A percentile compares a stretch with the other conserved stretches of the same genome.
phyloP scores from a whole-genome alignment of 495 filamentous ascomycete species.

The Alectoria sarmentosa region DNA sequence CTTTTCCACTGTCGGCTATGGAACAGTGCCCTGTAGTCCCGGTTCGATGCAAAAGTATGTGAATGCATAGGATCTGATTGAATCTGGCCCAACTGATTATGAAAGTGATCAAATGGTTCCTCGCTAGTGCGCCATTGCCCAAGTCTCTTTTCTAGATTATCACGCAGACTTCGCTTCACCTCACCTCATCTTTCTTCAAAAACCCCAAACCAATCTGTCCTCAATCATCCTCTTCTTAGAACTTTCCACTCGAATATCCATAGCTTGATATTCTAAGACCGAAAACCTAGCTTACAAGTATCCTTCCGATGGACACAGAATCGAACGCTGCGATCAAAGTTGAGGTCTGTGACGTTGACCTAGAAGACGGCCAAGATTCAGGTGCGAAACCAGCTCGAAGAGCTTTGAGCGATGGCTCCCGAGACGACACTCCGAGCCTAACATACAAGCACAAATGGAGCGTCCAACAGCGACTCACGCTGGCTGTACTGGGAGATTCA shows the following conservation, averaged over 20 bases:
- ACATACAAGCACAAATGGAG: not conserved
- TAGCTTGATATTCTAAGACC: not conserved
- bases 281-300: not conserved
- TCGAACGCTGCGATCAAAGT: not conserved
- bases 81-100: not conserved
- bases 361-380: not conserved
- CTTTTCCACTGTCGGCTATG: too few species aligned
- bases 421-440: not conserved
- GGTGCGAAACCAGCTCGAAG: not conserved
- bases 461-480: not conserved
- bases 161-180: not conserved
- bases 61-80: not conserved
- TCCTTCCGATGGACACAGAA: not conserved
- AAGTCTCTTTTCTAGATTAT: not conserved
- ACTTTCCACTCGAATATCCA: not conserved
- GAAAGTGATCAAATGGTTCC: not conserved
- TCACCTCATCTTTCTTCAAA: not conserved
- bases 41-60: not conserved
- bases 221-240: not conserved
- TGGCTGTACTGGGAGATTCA: not conserved
- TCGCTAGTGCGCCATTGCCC: not conserved
- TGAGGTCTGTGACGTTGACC: not conserved
- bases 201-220: not conserved
- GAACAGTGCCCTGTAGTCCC: not conserved
- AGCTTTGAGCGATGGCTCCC: not conserved